Percentiles rank a stretch among this genome's conserved stretches.
phyloP scores from a whole-genome alignment of 1,284 basidiomycete species.

The Rhodotorula sp. region DNA sequence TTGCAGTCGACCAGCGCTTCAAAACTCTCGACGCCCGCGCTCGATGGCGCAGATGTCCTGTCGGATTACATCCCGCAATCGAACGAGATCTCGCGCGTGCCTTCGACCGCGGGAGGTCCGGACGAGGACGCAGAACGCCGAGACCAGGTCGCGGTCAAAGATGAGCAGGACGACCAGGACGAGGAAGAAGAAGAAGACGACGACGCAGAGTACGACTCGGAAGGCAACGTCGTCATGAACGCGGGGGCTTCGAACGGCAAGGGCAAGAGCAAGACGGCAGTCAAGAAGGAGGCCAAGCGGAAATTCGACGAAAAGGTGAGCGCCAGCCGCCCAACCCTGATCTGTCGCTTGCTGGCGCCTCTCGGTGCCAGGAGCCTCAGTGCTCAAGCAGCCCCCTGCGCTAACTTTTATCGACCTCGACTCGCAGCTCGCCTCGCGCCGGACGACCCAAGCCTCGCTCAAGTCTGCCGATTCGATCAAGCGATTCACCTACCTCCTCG shows the following conservation, averaged over 20 bases:
- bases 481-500: conserved; percentile 88
- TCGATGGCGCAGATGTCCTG: conserved; percentile 22
- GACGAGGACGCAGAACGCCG: conserved; percentile 12
- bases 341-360: neutral
- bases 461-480: conserved; percentile 92
- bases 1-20: conserved; percentile 8
- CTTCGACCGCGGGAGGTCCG: conserved; percentile 26
- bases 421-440: conserved; percentile 25
- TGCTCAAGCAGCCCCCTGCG: too few species aligned
- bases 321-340: neutral
- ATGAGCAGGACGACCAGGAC: conserved; percentile 24
- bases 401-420: too few species aligned
- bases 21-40: conserved; percentile 5
- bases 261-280: conserved; percentile 64
- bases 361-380: too few species aligned
- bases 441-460: conserved; percentile 28
- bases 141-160: neutral
- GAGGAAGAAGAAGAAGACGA: conserved; percentile 27
- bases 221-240: conserved; percentile 16
- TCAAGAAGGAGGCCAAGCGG: conserved; percentile 35
- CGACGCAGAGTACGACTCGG: conserved; percentile 35
- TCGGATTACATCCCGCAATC: conserved; percentile 39
- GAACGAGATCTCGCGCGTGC: conserved; percentile 35
- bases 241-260: neutral
- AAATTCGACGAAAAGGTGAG: conserved; percentile 57